Conservation (phyloP, 1,284 basidiomycete species). For the Phenoliferia sp. region DNA sequence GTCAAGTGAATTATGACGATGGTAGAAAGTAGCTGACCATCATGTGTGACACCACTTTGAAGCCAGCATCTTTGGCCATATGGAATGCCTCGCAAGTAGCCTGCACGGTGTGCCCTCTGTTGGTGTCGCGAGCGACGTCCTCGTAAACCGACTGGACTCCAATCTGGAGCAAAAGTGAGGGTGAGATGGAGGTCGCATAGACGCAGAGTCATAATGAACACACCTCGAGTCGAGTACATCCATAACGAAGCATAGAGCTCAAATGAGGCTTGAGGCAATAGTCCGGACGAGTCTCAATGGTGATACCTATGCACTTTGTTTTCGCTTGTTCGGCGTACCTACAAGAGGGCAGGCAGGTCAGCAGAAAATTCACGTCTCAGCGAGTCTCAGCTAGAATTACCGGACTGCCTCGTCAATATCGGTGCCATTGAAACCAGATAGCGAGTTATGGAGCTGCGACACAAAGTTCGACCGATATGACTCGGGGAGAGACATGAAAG, state of each 20-base stretch:
- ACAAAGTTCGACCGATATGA: conserved; percentile 91
- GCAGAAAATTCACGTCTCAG: background rate
- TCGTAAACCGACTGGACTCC: conserved; percentile 99
- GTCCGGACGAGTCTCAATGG: conserved; percentile 97
- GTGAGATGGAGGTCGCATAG: background rate
- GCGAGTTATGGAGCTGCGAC: conserved; percentile 92
- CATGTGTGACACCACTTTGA: conserved; percentile 99
- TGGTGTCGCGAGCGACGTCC: conserved; percentile 97
- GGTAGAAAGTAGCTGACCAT: conserved; percentile 53
- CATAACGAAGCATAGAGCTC: conserved; percentile 97
- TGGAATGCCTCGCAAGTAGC: conserved; percentile 98
- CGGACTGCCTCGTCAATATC: conserved; percentile 97
- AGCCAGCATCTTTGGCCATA: conserved; percentile 96
- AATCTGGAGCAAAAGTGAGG: conserved; percentile 49
- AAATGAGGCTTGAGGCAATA: conserved; percentile 97
- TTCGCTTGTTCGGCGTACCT: conserved; percentile 94
- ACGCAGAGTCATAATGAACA: conserved; percentile 8
- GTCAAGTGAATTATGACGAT: background rate
- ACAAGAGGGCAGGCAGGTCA: background rate
- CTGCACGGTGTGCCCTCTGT: conserved; percentile 90
- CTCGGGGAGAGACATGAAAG: conserved; percentile 99
- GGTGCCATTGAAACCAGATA: conserved; percentile 84
- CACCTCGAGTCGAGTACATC: conserved; percentile 87
- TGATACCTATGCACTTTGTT: conserved; percentile 98
- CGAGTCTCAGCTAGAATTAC: conserved; percentile 45